phyloP scores from a whole-genome alignment of 1,284 basidiomycete genomes.

The Ganoderma boninense region DNA sequence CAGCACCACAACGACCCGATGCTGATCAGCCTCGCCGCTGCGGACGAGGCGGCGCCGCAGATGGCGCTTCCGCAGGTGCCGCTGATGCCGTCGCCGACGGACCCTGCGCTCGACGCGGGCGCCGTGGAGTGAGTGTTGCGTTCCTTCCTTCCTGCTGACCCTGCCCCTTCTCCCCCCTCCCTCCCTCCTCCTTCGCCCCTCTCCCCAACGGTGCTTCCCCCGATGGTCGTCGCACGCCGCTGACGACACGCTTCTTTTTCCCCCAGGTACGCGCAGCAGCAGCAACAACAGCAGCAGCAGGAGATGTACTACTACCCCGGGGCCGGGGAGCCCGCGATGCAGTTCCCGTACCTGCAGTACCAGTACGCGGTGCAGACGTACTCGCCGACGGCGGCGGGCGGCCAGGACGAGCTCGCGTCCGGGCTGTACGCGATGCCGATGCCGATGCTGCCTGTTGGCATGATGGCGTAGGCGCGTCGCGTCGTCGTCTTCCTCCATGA shows the following conservation, averaged over 20 bases:
- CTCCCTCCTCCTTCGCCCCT: background rate
- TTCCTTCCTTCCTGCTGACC: background rate
- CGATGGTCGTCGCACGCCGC: background rate
- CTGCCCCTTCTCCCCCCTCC: background rate
- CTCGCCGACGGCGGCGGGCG: background rate
- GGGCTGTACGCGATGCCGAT: slow-evolving; percentile 28
- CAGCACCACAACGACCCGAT: slow-evolving; percentile 25
- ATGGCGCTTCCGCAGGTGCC: slow-evolving; percentile 31
- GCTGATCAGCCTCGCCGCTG: slow-evolving; percentile 23
- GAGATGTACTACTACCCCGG: slow-evolving; percentile 25
- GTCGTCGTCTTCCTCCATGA: background rate
- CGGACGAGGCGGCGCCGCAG: slow-evolving; percentile 24
- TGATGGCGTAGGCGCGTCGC: slow-evolving; percentile 15
- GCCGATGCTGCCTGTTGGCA: slow-evolving; percentile 23
- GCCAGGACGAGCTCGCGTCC: slow-evolving; percentile 21
- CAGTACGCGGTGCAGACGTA: slow-evolving; percentile 23
- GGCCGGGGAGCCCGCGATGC: slow-evolving; percentile 15
- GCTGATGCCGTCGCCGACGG: slow-evolving; percentile 20
- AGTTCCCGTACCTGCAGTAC: slow-evolving; percentile 31
- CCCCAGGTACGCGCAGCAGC: slow-evolving; percentile 24
- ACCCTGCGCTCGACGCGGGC: slow-evolving; percentile 19
- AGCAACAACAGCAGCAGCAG: too few species aligned
- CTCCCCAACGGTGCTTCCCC: too few species aligned
- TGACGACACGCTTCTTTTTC: background rate
- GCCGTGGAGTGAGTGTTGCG: slow-evolving; percentile 23